These are phyloP conservation scores for Saccharomycopsis babjevae DNA, from an alignment of 805 yeast species.

Conservation along the genomic window DNA sequence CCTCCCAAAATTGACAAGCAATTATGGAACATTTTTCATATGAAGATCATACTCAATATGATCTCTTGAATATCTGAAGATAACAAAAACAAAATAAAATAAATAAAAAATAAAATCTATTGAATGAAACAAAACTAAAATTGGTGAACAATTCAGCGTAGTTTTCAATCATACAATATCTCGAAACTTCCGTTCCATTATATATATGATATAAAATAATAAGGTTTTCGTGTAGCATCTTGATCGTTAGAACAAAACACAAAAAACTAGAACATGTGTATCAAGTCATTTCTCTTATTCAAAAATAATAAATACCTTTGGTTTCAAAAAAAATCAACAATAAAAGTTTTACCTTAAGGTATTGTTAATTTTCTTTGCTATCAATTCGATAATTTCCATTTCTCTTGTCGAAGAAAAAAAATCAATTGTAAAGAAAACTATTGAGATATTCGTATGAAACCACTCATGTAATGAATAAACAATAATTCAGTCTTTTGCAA, in stretches of 20 bases:
- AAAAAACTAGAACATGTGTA: neutral
- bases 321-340: neutral
- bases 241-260: neutral
- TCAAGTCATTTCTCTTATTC: neutral
- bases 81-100: neutral
- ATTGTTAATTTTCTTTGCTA: neutral
- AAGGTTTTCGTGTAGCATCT: neutral
- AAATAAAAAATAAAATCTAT: neutral
- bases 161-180: neutral
- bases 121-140: neutral
- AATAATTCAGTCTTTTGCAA: no score
- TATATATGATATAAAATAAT: neutral
- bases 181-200: neutral
- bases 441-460: neutral
- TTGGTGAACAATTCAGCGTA: neutral
- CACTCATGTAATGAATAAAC: neutral
- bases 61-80: constrained; percentile 9
- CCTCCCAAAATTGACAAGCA: no score
- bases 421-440: neutral
- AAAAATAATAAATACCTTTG: neutral
- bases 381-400: neutral
- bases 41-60: no score
- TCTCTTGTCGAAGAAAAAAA: neutral
- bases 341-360: neutral
- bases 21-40: no score